phyloP scores from a whole-genome alignment of 1,284 basidiomycete species.

The Golubevia sp. region DNA sequence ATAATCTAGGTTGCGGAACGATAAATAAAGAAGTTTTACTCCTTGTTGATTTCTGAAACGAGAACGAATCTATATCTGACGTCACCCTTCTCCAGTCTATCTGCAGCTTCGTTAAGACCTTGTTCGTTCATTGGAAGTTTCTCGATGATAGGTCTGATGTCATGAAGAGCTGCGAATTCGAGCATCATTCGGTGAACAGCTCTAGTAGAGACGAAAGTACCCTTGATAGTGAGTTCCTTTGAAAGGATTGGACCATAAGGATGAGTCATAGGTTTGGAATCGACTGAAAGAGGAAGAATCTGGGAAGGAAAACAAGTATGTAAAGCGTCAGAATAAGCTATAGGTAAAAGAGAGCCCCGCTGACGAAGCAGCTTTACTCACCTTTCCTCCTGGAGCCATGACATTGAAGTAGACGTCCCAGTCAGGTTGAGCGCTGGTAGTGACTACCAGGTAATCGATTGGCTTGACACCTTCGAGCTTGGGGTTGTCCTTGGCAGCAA shows the following conservation, averaged over 20 bases:
- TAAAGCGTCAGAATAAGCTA: neutral
- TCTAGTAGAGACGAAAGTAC: constrained; percentile 42
- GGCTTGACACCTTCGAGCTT: constrained; percentile 43
- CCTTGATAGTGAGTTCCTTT: constrained; percentile 40
- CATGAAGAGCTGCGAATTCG: constrained; percentile 35
- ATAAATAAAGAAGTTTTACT: neutral
- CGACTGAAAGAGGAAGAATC: constrained; percentile 41
- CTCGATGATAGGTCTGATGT: constrained; percentile 46
- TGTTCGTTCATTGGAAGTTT: constrained; percentile 51
- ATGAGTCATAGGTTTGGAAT: neutral
- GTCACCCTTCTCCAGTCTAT: constrained; percentile 47
- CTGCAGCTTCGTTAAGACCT: constrained; percentile 42
- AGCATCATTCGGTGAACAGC: constrained; percentile 46
- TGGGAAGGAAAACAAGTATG: neutral
- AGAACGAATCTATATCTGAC: constrained; percentile 53
- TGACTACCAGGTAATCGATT: constrained; percentile 40
- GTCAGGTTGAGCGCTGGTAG: constrained; percentile 45
- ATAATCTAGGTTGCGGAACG: too few relatives aligned
- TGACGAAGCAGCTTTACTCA: neutral
- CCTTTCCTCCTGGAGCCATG: constrained; percentile 31
- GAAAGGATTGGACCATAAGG: constrained; percentile 46
- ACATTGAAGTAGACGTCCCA: constrained; percentile 44
- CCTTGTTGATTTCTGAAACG: constrained; percentile 14
- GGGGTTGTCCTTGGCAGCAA: constrained; percentile 44
- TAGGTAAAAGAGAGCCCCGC: neutral